phyloP scores from a whole-genome alignment of 805 yeast genomes.

The Candida sanyiensis region DNA sequence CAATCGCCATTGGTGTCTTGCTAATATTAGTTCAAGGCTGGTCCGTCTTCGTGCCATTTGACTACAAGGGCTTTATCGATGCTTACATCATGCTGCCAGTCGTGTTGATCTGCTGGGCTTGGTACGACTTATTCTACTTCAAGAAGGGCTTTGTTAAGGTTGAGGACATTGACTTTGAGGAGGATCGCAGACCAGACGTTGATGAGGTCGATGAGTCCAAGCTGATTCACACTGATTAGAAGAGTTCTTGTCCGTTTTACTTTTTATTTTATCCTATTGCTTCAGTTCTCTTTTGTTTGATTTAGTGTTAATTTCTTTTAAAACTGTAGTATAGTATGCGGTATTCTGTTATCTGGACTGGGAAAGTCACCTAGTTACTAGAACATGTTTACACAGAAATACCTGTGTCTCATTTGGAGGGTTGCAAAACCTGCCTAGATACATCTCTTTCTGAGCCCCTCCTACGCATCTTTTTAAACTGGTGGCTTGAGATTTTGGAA shows the following conservation, averaged over 20 bases:
- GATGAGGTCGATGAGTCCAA: constrained; percentile 14
- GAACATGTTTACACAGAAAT: too few relatives aligned
- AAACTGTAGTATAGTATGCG: too few relatives aligned
- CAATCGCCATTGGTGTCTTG: constrained; percentile 33
- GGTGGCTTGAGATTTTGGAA: too few relatives aligned
- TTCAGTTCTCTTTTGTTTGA: not conserved
- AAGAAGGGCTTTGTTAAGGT: constrained; percentile 35
- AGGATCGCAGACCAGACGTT: constrained; percentile 42
- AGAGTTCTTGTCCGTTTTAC: not conserved
- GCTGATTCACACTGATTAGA: not conserved
- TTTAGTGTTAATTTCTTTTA: too few relatives aligned
- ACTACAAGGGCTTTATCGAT: constrained; percentile 47
- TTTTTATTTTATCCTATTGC: not conserved
- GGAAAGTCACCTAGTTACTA: too few relatives aligned
- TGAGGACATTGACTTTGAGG: constrained; percentile 41
- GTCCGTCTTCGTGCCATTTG: constrained; percentile 44
- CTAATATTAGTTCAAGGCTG: constrained; percentile 44
- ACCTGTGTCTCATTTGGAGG: too few relatives aligned
- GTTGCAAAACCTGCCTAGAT: too few relatives aligned
- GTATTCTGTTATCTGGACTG: too few relatives aligned
- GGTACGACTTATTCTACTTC: constrained; percentile 35
- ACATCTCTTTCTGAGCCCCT: too few relatives aligned
- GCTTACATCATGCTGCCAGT: constrained; percentile 60
- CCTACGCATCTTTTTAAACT: too few relatives aligned
- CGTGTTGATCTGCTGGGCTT: constrained; percentile 40